phyloP scores from a whole-genome alignment of 441 rosid genomes.

The Brassica hybrid region DNA sequence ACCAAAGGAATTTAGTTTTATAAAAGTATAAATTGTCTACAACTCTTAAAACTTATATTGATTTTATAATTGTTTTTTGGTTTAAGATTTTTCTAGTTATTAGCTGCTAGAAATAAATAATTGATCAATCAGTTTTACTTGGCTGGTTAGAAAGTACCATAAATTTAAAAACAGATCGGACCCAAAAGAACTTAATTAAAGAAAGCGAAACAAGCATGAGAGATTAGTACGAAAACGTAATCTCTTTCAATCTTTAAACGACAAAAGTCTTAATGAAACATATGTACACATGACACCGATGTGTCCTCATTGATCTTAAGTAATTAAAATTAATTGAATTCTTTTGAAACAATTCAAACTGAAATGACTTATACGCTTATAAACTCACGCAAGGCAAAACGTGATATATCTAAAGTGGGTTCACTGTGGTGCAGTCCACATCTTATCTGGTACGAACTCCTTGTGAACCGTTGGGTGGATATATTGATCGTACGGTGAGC shows the following conservation, averaged over 20 bases:
- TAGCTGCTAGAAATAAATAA: conserved; percentile 5
- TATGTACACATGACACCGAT: conserved; percentile 37
- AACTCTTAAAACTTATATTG: too few species aligned
- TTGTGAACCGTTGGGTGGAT: conserved; percentile 41
- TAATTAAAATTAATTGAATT: conserved; percentile 8
- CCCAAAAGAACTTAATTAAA: conserved; percentile 29
- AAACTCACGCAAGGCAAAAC: conserved; percentile 32
- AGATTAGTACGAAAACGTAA: conserved; percentile 45
- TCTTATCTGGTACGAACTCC: conserved; percentile 44
- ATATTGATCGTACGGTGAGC: conserved; percentile 35
- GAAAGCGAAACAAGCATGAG: conserved; percentile 41
- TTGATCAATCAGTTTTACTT: conserved; percentile 29
- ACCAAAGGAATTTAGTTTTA: too few species aligned
- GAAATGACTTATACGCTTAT: conserved; percentile 42
- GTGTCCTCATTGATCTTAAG: conserved; percentile 31
- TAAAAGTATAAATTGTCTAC: too few species aligned
- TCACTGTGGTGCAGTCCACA: conserved; percentile 55
- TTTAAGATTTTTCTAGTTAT: neutral
- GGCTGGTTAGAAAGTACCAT: conserved; percentile 40
- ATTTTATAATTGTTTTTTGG: too few species aligned
- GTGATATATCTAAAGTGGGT: conserved; percentile 45
- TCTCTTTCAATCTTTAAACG: conserved; percentile 36
- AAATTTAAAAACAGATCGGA: conserved; percentile 11
- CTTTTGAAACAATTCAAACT: conserved; percentile 24
- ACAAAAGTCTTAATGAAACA: too few species aligned